Evolutionary conservation across 2,329 filamentous ascomycete genomes (phyloP).

Genomic region (Epichloe hybrida): DNA sequence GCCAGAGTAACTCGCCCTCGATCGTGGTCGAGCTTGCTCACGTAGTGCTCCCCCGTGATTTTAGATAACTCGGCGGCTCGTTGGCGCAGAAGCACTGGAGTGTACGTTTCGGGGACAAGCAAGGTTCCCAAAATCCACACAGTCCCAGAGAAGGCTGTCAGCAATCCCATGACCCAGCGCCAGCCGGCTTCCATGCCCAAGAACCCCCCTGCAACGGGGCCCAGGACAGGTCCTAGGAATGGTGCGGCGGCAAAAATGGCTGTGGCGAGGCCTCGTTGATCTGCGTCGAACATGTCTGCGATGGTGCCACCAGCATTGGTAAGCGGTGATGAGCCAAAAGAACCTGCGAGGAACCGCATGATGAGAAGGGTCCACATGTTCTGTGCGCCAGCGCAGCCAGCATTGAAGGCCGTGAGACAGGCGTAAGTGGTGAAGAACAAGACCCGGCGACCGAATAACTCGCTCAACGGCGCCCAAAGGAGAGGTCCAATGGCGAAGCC

Average conservation of each 20-base stretch:
- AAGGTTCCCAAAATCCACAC: slow-evolving; percentile 17
- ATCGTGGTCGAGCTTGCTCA: slow-evolving; percentile 13
- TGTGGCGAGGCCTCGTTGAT: slow-evolving; percentile 35
- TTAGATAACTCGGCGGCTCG: slow-evolving; percentile 2
- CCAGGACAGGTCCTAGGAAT: slow-evolving; percentile 33
- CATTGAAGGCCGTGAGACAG: slow-evolving; percentile 41
- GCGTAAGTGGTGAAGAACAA: slow-evolving; percentile 33
- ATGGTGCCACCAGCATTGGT: slow-evolving; percentile 37
- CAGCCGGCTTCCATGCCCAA: slow-evolving; percentile 30
- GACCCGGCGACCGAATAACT: slow-evolving; percentile 30
- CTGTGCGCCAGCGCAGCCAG: slow-evolving; percentile 32
- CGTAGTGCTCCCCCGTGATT: slow-evolving; percentile 3
- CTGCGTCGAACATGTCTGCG: slow-evolving; percentile 34
- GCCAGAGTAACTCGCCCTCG: slow-evolving; percentile 8
- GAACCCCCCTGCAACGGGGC: slow-evolving; percentile 36
- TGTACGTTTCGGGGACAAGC: slow-evolving; percentile 9
- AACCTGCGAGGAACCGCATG: slow-evolving; percentile 33
- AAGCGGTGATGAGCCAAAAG: slow-evolving; percentile 27
- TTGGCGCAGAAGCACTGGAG: slow-evolving; percentile 4
- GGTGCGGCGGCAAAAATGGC: slow-evolving; percentile 34
- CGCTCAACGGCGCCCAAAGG: slow-evolving; percentile 33
- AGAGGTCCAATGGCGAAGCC: slow-evolving; percentile 37
- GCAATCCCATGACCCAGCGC: slow-evolving; percentile 38
- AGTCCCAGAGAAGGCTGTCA: slow-evolving; percentile 18
- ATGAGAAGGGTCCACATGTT: slow-evolving; percentile 29